phyloP scores from a whole-genome alignment of 1,139 yeast genomes.

The Taiozyma sp. region DNA sequence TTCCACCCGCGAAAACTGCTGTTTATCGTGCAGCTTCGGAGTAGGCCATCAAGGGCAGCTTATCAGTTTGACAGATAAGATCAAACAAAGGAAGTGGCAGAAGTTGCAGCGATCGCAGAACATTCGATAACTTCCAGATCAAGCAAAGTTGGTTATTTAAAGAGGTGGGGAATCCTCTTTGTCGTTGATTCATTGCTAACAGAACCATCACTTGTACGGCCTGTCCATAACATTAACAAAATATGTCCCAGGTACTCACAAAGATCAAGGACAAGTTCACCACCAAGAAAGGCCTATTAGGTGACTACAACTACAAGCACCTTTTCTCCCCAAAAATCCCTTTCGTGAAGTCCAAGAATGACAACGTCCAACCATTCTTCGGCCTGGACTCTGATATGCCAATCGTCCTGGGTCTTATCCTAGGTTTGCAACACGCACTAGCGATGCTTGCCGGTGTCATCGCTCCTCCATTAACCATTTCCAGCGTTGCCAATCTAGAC shows the following conservation, averaged over 20 bases:
- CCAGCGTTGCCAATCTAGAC: constrained; percentile 56
- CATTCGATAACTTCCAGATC: too few relatives aligned
- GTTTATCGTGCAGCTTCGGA: not conserved
- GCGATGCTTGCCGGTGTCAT: constrained; percentile 91
- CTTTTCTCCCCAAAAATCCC: constrained; percentile 78
- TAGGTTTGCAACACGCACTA: constrained; percentile 83
- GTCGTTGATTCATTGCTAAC: too few relatives aligned
- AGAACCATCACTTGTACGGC: too few relatives aligned
- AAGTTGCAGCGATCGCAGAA: too few relatives aligned
- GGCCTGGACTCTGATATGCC: constrained; percentile 81
- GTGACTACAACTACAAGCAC: constrained; percentile 77
- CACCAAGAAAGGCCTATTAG: constrained; percentile 73
- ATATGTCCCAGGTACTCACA: not conserved
- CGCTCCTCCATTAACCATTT: constrained; percentile 73
- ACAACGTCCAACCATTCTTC: constrained; percentile 64
- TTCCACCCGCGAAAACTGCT: too few relatives aligned
- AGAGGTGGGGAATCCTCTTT: not conserved
- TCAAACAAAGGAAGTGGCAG: not conserved
- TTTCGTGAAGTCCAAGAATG: constrained; percentile 29
- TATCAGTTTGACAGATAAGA: not conserved
- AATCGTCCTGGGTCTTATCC: constrained; percentile 59
- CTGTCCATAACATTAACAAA: not conserved
- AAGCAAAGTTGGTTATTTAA: too few relatives aligned
- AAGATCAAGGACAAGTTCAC: constrained; percentile 37
- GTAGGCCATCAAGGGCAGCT: not conserved